A percentile compares a stretch with the other conserved stretches of the same genome.
These are phyloP conservation scores for Gossypium stocksii DNA, from an alignment of 345 rosid genomes.

Conservation along the genomic window DNA sequence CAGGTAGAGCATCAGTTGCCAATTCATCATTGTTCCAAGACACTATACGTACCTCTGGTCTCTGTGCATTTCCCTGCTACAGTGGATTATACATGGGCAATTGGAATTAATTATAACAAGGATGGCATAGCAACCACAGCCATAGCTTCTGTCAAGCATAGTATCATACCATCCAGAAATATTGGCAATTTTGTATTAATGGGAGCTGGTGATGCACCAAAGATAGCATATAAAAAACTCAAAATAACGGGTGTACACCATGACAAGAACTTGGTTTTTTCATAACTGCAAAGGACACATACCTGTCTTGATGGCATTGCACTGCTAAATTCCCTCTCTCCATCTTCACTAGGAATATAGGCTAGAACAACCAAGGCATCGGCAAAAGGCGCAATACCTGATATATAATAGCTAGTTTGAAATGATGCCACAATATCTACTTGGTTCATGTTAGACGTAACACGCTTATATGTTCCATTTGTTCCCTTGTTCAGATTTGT, in stretches of 20 bases:
- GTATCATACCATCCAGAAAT: background rate
- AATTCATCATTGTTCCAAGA: conserved; percentile 97
- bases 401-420: conserved; percentile 94
- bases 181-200: background rate
- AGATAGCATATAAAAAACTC: background rate
- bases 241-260: background rate
- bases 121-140: background rate
- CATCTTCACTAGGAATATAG: conserved; percentile 75
- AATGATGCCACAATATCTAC: conserved; percentile 98
- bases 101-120: conserved; percentile 17
- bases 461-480: conserved; percentile 60
- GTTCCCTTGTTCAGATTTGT: conserved; percentile 48
- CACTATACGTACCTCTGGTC: conserved; percentile 92
- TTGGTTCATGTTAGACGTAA: conserved; percentile 61
- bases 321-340: conserved; percentile 73
- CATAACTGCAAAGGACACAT: conserved; percentile 19
- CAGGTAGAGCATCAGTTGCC: conserved; percentile 94
- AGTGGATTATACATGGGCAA: conserved; percentile 20
- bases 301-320: conserved; percentile 80
- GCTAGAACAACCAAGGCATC: conserved; percentile 98
- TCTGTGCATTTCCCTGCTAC: conserved; percentile 89
- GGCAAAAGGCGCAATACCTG: conserved; percentile 99
- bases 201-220: background rate
- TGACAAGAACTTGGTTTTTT: background rate
- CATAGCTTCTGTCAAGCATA: background rate